Base-by-base conservation (phyloP, 2,329 filamentous ascomycete species). In the Aplosporella prunicola region DNA sequence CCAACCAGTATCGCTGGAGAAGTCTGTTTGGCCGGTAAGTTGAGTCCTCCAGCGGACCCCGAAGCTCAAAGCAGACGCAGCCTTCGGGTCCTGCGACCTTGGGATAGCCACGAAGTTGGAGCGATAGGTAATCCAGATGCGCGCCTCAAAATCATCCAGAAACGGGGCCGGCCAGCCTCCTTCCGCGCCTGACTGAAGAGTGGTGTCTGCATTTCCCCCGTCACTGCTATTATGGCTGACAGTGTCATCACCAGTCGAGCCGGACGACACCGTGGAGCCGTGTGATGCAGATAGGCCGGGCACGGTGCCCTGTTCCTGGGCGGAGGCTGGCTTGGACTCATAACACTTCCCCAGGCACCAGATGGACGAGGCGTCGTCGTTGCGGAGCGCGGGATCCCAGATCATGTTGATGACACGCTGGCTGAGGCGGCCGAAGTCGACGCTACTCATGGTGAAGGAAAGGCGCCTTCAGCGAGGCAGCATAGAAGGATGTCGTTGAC, bases 51-150 rank as follows among this genome's bases (percentile, higher is more conserved):
- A 68, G 34, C 87, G 80, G 61, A 93, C 89, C 2, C 84, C 69
- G 41, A 96, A 75, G 3, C 85, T 93, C 66, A 96, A 76, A 6
- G 77, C 68, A 4, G 79, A 70, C 1, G 69, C 57, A 10, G 85
- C 82, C 51, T 78, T 78, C 1, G 82, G 78, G 47, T 89, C 82
- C 37, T 73, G 69, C 4, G 83, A 88, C 57, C 79, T 84, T 13
- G 83, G 72, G 54, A 98, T 98, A 1, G 78, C 70, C 8, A 78
- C 68, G 56, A 98, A 98, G 48, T 82, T 82, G 17, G 80, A 91
- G 35, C 91, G 78, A 55, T 98, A 98, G 8, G 89, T 96, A 73
- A 98, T 84, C 89, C 91, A 96, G 58, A 95, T 76, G 43, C 78
- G 77, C 5, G 89, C 88, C 57, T 94, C 87, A 51, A 96, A 93